phyloP scores from a whole-genome alignment of 2,329 filamentous ascomycete genomes.

The Ciborinia camelliae region DNA sequence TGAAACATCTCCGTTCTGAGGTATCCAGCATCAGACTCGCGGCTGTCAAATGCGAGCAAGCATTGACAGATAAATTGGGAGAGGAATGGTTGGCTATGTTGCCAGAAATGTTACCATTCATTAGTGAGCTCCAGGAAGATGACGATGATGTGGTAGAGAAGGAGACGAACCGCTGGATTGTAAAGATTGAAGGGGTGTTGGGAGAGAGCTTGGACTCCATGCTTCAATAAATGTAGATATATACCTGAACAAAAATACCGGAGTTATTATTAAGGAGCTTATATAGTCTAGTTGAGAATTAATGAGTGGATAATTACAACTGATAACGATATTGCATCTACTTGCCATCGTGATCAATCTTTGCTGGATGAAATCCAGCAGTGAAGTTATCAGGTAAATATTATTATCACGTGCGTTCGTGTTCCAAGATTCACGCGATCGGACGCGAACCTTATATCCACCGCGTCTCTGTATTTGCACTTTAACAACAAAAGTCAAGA shows the following conservation, averaged over 20 bases:
- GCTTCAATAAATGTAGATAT: slow-evolving; percentile 61
- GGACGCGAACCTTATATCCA: not conserved
- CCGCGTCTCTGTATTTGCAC: slow-evolving; percentile 4
- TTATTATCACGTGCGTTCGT: slow-evolving; percentile 4
- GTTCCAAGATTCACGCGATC: too few relatives aligned
- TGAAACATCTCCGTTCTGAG: slow-evolving; percentile 74
- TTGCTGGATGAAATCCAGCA: too few relatives aligned
- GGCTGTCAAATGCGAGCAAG: slow-evolving; percentile 77
- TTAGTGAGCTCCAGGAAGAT: slow-evolving; percentile 93
- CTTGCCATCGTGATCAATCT: not conserved
- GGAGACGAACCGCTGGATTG: slow-evolving; percentile 87
- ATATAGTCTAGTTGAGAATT: slow-evolving; percentile 3
- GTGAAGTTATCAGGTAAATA: not conserved
- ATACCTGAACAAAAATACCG: slow-evolving; percentile 15
- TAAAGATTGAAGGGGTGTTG: slow-evolving; percentile 80
- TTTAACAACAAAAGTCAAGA: slow-evolving; percentile 10
- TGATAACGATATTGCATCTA: not conserved
- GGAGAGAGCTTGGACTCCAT: slow-evolving; percentile 90
- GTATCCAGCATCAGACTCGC: slow-evolving; percentile 70
- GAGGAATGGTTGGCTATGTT: slow-evolving; percentile 91
- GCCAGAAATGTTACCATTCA: slow-evolving; percentile 94
- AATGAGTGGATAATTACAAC: slow-evolving; percentile 8
- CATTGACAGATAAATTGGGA: slow-evolving; percentile 73
- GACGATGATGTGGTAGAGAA: slow-evolving; percentile 91
- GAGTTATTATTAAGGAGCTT: slow-evolving; percentile 8